Evolutionary conservation across 2,329 filamentous ascomycete species (phyloP), one percentile per base, ranked within the genome.

Genomic region (Aspergillus texensis): DNA sequence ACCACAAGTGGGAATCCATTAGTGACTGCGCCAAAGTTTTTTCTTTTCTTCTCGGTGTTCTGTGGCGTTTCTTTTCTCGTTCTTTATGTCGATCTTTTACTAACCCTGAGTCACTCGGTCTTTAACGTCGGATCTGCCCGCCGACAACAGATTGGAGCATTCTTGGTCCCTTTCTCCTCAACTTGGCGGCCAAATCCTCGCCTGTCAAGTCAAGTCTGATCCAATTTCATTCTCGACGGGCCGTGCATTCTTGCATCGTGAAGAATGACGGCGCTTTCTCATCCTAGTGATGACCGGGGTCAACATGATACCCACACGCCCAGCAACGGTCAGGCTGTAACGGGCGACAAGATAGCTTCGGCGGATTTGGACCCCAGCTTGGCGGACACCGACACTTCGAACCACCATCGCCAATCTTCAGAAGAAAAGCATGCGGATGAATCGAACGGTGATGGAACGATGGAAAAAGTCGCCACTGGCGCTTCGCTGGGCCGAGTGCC

Each of bases 401-500:
- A 56, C 6, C 19, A 52, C 54, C 36, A 52, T 28, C 55, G 32
- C 5, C 59, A 61, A 19, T 52, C 57, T 5, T 57, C 62, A 59
- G 50, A 60, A 11, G 24, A 58, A 28, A 50, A 41, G 9, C 21
- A 14, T 16, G 19, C 39, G 10, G 46, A 55, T 21, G 65, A 64
- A 10, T 24, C 41, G 11, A 62, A 65, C n/a, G 60, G 61, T 8
- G 62, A 68, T 58, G 67, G 39, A 14, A 55, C 62, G 10, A 56
- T 60, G 2, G 71, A 72, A 56, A 71, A 68, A 24, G 54, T 64
- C 19, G 21, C 62, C 8, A 63, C 64, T 9, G 70, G 70, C 6
- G 65, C 67, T 3, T 62, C 73, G 30, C 65, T 77, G n/a, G 74
- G 75, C 43, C 70, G 70, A n/a, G 70, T 70, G 6, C 70, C 74